Evolutionary conservation across 768 basidiomycete species (phyloP).

Genomic region (Mycena chlorophos): DNA sequence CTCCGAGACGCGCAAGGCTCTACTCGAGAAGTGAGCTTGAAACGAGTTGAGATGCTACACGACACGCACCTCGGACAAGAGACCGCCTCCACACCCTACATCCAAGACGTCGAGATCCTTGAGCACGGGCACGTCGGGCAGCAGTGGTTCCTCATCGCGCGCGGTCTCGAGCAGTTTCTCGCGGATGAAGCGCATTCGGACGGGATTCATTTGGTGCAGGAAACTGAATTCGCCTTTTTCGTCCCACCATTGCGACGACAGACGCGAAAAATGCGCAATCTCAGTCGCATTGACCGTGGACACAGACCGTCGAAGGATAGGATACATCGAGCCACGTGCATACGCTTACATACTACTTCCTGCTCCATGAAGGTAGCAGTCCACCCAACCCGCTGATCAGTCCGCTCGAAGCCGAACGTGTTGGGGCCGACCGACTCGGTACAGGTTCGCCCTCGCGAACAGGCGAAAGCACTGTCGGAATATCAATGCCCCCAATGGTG

Average conservation of each 20-base stretch:
- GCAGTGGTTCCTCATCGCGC: slow-evolving; percentile 51
- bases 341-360: not conserved
- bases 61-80: slow-evolving; percentile 78
- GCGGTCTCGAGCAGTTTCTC: slow-evolving; percentile 68
- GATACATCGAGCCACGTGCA: not conserved
- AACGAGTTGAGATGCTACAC: not conserved
- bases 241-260: slow-evolving; percentile 95
- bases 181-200: slow-evolving; percentile 78
- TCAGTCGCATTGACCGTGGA: slow-evolving; percentile 74
- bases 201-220: slow-evolving; percentile 94
- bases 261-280: slow-evolving; percentile 84
- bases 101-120: slow-evolving; percentile 68
- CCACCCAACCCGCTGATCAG: slow-evolving; percentile 27
- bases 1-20: slow-evolving; percentile 88
- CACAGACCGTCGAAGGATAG: slow-evolving; percentile 8
- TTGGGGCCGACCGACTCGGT: slow-evolving; percentile 45
- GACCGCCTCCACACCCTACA: slow-evolving; percentile 92
- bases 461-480: slow-evolving; percentile 68
- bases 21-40: slow-evolving; percentile 30
- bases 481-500: slow-evolving; percentile 49
- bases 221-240: slow-evolving; percentile 87
- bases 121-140: slow-evolving; percentile 42
- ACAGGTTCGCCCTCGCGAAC: slow-evolving; percentile 56
- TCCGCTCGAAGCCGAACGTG: slow-evolving; percentile 25
- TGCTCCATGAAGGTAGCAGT: slow-evolving; percentile 23